A percentile compares a stretch with the other conserved stretches of the same genome.
Conservation (phyloP, 2,329 filamentous ascomycete species). For the Trichoderma brevicompactum region DNA sequence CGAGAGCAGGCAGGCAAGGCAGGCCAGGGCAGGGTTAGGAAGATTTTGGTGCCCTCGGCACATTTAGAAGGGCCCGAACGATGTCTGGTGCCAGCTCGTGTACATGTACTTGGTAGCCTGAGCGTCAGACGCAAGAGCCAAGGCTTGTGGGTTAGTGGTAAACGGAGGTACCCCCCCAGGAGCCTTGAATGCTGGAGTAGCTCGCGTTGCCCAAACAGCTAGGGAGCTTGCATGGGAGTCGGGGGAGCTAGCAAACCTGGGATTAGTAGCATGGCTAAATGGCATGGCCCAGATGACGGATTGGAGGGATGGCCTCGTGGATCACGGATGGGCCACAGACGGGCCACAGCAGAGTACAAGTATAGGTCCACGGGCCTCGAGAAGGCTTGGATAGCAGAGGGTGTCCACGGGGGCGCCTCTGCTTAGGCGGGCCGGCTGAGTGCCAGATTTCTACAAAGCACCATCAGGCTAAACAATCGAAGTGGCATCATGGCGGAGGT, state of each 20-base stretch:
- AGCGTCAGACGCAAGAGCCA: slow-evolving; percentile 18
- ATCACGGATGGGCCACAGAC: slow-evolving; percentile 12
- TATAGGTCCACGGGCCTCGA: slow-evolving; percentile 3
- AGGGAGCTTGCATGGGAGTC: slow-evolving; percentile 26
- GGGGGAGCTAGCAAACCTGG: slow-evolving; percentile 23
- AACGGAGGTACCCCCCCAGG: slow-evolving; percentile 2
- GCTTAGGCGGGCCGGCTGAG: slow-evolving; percentile 27
- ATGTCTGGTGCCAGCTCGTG: slow-evolving; percentile 9
- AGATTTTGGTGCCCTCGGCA: slow-evolving; percentile 24
- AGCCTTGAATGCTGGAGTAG: slow-evolving; percentile 16
- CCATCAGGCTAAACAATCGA: slow-evolving; percentile 28
- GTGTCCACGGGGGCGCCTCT: slow-evolving; percentile 20
- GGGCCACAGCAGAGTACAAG: slow-evolving; percentile 6
- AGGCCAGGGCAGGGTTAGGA: slow-evolving; percentile 7
- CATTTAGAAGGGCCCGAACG: slow-evolving; percentile 19
- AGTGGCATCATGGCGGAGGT: slow-evolving; percentile 29
- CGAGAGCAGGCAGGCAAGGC: neutral
- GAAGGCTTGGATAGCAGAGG: slow-evolving; percentile 8
- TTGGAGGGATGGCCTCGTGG: slow-evolving; percentile 14
- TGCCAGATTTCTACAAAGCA: slow-evolving; percentile 24
- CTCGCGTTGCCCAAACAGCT: slow-evolving; percentile 18
- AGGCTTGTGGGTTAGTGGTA: slow-evolving; percentile 5
- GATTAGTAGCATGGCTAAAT: slow-evolving; percentile 24
- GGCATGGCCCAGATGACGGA: slow-evolving; percentile 16
- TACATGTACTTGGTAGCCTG: slow-evolving; percentile 11